Evolutionary conservation across 345 rosid species (phyloP).

Genomic region (Trapa incisa): DNA sequence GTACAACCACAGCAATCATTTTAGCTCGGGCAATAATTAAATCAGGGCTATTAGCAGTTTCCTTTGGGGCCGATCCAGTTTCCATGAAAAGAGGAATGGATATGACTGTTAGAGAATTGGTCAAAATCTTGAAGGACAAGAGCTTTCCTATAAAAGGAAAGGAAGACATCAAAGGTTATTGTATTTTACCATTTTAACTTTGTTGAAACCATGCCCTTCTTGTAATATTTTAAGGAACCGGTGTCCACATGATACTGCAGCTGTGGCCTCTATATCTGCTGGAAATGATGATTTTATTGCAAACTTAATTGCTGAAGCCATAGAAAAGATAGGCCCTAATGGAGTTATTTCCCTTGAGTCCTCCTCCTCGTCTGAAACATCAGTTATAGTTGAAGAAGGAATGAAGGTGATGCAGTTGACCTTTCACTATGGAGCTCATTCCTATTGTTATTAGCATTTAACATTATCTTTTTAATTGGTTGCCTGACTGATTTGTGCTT

Average conservation of each 20-base stretch:
- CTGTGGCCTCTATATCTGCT: slow-evolving; percentile 84
- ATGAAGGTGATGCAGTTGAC: slow-evolving; percentile 41
- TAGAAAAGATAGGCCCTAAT: slow-evolving; percentile 71
- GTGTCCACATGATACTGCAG: slow-evolving; percentile 27
- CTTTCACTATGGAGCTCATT: background rate
- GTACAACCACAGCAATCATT: slow-evolving; percentile 74
- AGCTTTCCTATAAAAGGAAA: slow-evolving; percentile 56
- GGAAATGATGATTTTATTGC: slow-evolving; percentile 76
- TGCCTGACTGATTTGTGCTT: background rate
- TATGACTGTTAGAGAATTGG: slow-evolving; percentile 44
- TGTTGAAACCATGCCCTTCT: background rate
- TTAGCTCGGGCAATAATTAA: slow-evolving; percentile 75
- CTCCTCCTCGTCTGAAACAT: slow-evolving; percentile 62
- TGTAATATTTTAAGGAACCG: background rate
- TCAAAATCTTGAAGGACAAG: slow-evolving; percentile 30
- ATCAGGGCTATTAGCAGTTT: slow-evolving; percentile 53
- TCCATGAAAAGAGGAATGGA: slow-evolving; percentile 52
- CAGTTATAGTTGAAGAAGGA: slow-evolving; percentile 69
- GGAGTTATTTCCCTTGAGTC: slow-evolving; percentile 73
- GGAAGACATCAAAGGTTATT: slow-evolving; percentile 52
- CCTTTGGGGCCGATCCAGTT: slow-evolving; percentile 79
- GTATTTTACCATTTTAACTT: slow-evolving; percentile 3
- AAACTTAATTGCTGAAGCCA: slow-evolving; percentile 54
- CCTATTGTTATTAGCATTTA: background rate
- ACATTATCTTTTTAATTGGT: background rate